Evolutionary conservation across 306 rosid genomes (phyloP).

Genomic region (Chamaecrista fasciculata): DNA sequence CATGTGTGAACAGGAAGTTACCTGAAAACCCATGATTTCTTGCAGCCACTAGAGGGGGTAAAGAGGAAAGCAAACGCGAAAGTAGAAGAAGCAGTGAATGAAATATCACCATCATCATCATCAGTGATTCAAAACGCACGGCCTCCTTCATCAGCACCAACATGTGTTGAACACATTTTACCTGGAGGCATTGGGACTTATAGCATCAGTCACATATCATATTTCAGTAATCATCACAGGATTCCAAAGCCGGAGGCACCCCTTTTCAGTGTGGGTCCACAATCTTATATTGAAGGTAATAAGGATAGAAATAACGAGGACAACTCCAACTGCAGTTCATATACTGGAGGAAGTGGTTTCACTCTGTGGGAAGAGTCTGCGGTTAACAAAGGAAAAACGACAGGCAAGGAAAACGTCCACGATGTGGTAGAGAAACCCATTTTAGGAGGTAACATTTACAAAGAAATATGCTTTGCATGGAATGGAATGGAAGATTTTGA

Average conservation of each 20-base stretch:
- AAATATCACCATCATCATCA: too few species aligned
- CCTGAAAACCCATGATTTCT: slow-evolving; percentile 90
- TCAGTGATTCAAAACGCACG: slow-evolving; percentile 44
- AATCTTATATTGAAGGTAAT: slow-evolving; percentile 55
- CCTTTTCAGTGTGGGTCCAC: slow-evolving; percentile 42
- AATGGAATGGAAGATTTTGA: slow-evolving; percentile 1
- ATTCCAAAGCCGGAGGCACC: slow-evolving; percentile 77
- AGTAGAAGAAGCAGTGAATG: slow-evolving; percentile 54
- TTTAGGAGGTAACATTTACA: slow-evolving; percentile 66
- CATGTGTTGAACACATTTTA: slow-evolving; percentile 70
- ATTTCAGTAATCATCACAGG: slow-evolving; percentile 57
- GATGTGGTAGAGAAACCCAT: slow-evolving; percentile 44
- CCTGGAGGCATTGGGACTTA: slow-evolving; percentile 99
- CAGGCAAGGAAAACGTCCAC: slow-evolving; percentile 96
- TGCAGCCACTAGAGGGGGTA: slow-evolving; percentile 75
- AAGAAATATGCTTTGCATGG: slow-evolving; percentile 8
- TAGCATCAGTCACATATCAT: slow-evolving; percentile 80
- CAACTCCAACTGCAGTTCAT: slow-evolving; percentile 81
- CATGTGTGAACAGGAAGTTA: slow-evolving; percentile 54
- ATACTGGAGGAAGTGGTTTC: slow-evolving; percentile 84
- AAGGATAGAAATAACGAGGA: slow-evolving; percentile 71
- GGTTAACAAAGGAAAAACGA: slow-evolving; percentile 73
- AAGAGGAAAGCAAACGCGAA: slow-evolving; percentile 52
- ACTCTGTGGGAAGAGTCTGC: slow-evolving; percentile 89
- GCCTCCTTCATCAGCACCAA: slow-evolving; percentile 38